phyloP scores from a whole-genome alignment of 208 protist genomes.

The Leishmania guyanensis region DNA sequence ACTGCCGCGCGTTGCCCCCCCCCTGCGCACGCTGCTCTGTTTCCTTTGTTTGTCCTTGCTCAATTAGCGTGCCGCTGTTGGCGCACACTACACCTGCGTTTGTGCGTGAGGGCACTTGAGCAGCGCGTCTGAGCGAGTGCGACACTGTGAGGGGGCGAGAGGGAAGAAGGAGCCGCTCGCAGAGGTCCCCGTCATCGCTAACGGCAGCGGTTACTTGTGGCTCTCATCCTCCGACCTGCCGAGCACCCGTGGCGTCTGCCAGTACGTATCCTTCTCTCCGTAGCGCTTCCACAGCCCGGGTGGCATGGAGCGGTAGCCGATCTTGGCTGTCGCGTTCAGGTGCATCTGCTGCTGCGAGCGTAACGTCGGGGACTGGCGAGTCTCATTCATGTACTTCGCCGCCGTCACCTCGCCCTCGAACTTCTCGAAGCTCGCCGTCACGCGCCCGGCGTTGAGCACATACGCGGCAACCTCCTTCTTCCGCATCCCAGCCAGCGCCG shows the following conservation, averaged over 20 bases:
- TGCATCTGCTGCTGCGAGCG: slow-evolving; percentile 91
- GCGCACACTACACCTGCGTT: background rate
- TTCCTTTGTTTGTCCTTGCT: background rate
- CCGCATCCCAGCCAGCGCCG: slow-evolving; percentile 64
- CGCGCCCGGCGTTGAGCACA: slow-evolving; percentile 55
- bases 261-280: slow-evolving; percentile 71
- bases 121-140: background rate
- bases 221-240: slow-evolving; percentile 57
- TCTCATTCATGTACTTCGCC: slow-evolving; percentile 86
- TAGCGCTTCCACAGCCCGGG: slow-evolving; percentile 88
- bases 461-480: slow-evolving; percentile 77
- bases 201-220: slow-evolving; percentile 17
- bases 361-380: slow-evolving; percentile 69
- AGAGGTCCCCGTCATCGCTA: background rate
- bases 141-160: background rate
- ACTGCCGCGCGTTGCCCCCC: too few species aligned
- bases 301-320: slow-evolving; percentile 91
- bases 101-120: background rate
- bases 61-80: background rate
- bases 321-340: slow-evolving; percentile 85
- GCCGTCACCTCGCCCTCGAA: slow-evolving; percentile 85
- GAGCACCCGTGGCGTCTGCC: slow-evolving; percentile 68
- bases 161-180: background rate
- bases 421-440: slow-evolving; percentile 84
- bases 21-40: background rate